Evolutionary conservation across 495 filamentous ascomycete genomes (phyloP).

Genomic region (Oidiodendron maius): DNA sequence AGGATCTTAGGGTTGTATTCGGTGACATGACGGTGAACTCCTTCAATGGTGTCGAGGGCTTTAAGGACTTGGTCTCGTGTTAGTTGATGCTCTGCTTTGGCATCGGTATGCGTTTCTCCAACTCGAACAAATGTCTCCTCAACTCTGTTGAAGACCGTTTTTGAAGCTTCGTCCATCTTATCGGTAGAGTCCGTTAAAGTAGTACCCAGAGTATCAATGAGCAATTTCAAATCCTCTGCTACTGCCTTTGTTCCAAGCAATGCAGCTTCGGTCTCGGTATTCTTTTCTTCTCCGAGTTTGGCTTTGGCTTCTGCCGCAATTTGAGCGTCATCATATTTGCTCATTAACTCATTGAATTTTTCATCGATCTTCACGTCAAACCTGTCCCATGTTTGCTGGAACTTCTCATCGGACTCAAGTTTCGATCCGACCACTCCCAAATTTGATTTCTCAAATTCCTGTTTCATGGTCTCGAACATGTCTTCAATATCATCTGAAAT

Average conservation of each 20-base stretch:
- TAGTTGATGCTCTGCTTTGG: slow-evolving; percentile 68
- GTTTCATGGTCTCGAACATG: slow-evolving; percentile 69
- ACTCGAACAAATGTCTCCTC: slow-evolving; percentile 70
- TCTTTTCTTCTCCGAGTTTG: slow-evolving; percentile 58
- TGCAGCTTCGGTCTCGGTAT: slow-evolving; percentile 60
- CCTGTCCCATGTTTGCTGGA: slow-evolving; percentile 62
- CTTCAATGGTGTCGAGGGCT: slow-evolving; percentile 62
- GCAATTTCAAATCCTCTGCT: slow-evolving; percentile 76
- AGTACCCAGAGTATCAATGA: slow-evolving; percentile 79
- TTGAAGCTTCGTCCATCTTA: slow-evolving; percentile 76
- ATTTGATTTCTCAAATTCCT: slow-evolving; percentile 74
- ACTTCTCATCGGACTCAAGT: slow-evolving; percentile 69
- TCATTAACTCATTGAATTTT: slow-evolving; percentile 67
- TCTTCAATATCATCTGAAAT: slow-evolving; percentile 64
- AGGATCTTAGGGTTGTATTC: slow-evolving; percentile 84
- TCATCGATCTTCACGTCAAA: slow-evolving; percentile 73
- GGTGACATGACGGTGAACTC: slow-evolving; percentile 64
- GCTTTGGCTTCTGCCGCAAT: slow-evolving; percentile 61
- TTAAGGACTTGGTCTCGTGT: slow-evolving; percentile 72
- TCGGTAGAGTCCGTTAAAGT: slow-evolving; percentile 78
- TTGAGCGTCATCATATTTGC: slow-evolving; percentile 79
- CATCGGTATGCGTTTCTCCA: slow-evolving; percentile 67
- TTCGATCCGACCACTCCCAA: slow-evolving; percentile 62
- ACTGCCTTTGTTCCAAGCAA: slow-evolving; percentile 67
- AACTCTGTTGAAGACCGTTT: slow-evolving; percentile 73